Conservation (phyloP, 352 stramenopile genomes). For the Phytopythium vexans region DNA sequence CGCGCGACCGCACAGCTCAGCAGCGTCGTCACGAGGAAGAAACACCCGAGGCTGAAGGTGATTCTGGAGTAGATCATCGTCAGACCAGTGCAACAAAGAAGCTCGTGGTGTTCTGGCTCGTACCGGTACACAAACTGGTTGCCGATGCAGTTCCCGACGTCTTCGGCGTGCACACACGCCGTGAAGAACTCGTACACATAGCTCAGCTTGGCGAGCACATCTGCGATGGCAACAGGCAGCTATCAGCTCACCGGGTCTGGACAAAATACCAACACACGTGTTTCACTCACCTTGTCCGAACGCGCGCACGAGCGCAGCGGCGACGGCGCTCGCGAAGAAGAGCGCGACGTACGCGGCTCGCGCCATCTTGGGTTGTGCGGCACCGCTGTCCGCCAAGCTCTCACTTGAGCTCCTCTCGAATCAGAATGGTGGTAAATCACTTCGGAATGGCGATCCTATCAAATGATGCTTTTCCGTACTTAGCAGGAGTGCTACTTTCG, state of each 20-base stretch:
- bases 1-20: slow-evolving; percentile 49
- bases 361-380: slow-evolving; percentile 7
- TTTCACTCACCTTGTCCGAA: slow-evolving; percentile 47
- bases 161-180: slow-evolving; percentile 34
- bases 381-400: no score
- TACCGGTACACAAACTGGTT: slow-evolving; percentile 76
- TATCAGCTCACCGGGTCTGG: no score
- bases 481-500: no score
- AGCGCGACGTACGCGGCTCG: slow-evolving; percentile 55
- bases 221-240: slow-evolving; percentile 9
- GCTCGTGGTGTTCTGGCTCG: no score
- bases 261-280: slow-evolving; percentile 1
- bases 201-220: slow-evolving; percentile 30
- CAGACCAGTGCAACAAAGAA: not conserved
- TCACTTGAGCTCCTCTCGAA: no score
- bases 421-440: no score
- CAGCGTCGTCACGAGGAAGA: slow-evolving; percentile 54
- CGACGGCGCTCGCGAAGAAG: slow-evolving; percentile 61
- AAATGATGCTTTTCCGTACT: no score
- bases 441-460: no score
- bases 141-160: slow-evolving; percentile 46
- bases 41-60: slow-evolving; percentile 67
- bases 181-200: slow-evolving; percentile 36
- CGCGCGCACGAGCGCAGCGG: slow-evolving; percentile 47
- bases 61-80: slow-evolving; percentile 21